A percentile compares a stretch with the other conserved stretches of the same genome.
phyloP scores from a whole-genome alignment of 352 stramenopile genomes.

The Pythium vanterpoolii region DNA sequence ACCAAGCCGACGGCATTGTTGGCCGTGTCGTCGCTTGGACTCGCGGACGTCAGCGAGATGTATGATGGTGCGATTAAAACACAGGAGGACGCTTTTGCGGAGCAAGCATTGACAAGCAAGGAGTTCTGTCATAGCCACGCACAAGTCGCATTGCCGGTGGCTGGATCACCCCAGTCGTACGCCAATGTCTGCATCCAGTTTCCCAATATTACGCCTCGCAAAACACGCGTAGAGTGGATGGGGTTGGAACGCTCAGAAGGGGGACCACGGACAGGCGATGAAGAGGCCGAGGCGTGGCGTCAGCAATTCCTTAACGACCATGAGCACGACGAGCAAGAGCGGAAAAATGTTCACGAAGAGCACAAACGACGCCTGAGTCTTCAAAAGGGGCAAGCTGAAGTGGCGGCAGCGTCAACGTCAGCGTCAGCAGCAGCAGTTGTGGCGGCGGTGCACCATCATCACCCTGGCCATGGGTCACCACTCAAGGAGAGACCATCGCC shows the following conservation, averaged over 20 bases:
- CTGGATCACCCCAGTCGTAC: conserved; percentile 4
- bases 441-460: background rate
- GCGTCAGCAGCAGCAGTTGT: background rate
- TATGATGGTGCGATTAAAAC: too few relatives aligned
- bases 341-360: conserved; percentile 10
- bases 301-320: conserved; percentile 14
- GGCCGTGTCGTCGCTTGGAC: background rate
- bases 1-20: conserved; percentile 14
- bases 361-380: conserved; percentile 10
- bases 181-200: conserved; percentile 61
- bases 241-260: background rate
- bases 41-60: background rate
- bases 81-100: too few relatives aligned
- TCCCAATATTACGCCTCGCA: conserved; percentile 36
- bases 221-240: conserved; percentile 22
- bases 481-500: conserved; percentile 1
- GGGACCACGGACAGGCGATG: background rate
- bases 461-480: background rate
- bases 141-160: background rate
- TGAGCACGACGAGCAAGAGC: conserved; percentile 9
- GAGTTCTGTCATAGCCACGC: background rate
- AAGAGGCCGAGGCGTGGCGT: conserved; percentile 7
- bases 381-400: conserved; percentile 2
- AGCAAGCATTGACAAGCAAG: too few relatives aligned
- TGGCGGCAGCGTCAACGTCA: background rate